Conservation (phyloP, 164 flowering plant species). For the Piper betle region DNA sequence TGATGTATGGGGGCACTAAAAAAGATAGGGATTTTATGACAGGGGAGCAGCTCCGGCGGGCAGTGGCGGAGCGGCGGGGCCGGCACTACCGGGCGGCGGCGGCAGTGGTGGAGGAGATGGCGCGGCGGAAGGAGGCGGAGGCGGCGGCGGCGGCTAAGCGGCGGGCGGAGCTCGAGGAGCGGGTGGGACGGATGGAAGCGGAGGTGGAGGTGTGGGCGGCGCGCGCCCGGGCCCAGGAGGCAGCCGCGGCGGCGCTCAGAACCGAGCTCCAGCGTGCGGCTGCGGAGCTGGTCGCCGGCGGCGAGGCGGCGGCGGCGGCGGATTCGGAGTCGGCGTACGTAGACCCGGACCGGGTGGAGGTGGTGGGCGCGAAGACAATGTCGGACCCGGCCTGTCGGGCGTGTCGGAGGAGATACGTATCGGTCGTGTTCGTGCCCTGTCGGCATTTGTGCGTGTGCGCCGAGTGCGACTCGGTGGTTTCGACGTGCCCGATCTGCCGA, state of each 20-base stretch:
- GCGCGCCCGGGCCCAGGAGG: constrained; percentile 54
- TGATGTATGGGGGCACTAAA: not conserved
- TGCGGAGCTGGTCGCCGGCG: constrained; percentile 2
- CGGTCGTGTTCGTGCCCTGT: constrained; percentile 69
- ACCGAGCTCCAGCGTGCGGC: constrained; percentile 60
- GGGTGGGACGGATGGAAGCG: constrained; percentile 45
- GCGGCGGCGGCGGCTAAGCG: constrained; percentile 48
- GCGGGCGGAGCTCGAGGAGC: constrained; percentile 60
- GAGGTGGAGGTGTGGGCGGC: constrained; percentile 81
- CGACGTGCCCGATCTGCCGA: constrained; percentile 60
- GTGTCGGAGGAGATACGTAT: constrained; percentile 39
- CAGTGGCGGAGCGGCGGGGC: constrained; percentile 63
- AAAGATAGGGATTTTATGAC: not conserved
- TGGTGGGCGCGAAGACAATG: constrained; percentile 1
- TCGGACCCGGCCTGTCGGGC: constrained; percentile 19
- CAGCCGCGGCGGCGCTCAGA: constrained; percentile 49
- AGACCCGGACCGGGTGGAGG: constrained; percentile 43
- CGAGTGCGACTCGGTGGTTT: constrained; percentile 43
- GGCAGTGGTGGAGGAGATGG: constrained; percentile 49
- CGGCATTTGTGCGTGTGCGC: constrained; percentile 59
- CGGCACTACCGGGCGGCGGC: constrained; percentile 55
- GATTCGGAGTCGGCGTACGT: constrained; percentile 66
- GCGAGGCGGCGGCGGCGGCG: constrained; percentile 26
- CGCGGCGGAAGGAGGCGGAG: constrained; percentile 49
- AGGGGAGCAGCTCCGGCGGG: constrained; percentile 62